Conservation (phyloP, 257 asterid species). For the Rhazya stricta region DNA sequence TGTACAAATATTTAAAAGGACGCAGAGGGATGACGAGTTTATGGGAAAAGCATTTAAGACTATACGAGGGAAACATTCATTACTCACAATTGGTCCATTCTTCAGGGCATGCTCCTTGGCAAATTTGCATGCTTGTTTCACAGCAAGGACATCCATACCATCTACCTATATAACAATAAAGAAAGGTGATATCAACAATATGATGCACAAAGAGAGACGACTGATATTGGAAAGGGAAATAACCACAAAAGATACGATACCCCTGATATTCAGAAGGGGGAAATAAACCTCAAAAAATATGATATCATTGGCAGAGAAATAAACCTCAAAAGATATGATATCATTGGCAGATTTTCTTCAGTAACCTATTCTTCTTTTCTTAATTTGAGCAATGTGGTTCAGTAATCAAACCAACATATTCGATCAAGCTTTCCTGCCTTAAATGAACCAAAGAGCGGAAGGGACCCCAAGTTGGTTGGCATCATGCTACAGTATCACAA, state of each 20-base stretch:
- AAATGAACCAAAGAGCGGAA: background rate
- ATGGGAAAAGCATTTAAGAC: background rate
- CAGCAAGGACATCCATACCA: constrained; percentile 98
- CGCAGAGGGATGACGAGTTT: background rate
- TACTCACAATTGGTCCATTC: constrained; percentile 97
- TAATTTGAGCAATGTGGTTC: background rate
- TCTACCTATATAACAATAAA: constrained; percentile 56
- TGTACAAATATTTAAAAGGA: background rate
- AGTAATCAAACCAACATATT: background rate
- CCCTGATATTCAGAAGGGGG: no score
- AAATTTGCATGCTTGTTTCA: constrained; percentile 92
- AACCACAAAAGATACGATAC: background rate
- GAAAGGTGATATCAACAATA: background rate
- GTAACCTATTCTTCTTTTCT: background rate
- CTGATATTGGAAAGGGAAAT: background rate
- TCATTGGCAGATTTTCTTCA: background rate
- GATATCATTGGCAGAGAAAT: no score
- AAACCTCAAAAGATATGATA: background rate
- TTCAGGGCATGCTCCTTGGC: constrained; percentile 89
- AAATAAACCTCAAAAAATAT: no score
- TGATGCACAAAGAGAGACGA: background rate
- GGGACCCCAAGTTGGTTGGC: background rate
- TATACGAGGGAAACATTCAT: background rate
- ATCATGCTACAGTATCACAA: background rate
- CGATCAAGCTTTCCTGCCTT: background rate